Evolutionary conservation across 225 moss, liverwort and hornwort genomes (phyloP).

Genomic region (Bryoerythrophyllum caledonicum): DNA sequence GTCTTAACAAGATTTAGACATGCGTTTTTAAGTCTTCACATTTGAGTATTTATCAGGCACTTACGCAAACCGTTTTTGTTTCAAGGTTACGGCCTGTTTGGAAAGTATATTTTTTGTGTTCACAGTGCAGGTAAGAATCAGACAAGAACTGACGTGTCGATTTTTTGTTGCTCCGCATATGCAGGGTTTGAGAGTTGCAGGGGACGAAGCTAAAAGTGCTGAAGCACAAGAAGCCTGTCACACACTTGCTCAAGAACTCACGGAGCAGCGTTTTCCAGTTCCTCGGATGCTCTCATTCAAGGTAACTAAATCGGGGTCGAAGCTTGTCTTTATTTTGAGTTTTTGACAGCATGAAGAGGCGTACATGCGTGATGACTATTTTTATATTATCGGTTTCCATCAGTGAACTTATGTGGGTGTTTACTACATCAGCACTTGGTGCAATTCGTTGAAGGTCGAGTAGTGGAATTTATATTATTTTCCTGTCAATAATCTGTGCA

Average conservation of each 20-base stretch:
- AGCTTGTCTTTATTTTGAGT: not conserved
- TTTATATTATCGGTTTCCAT: not conserved
- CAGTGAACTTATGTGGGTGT: not conserved
- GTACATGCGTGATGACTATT: not conserved
- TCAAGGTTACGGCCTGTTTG: not conserved
- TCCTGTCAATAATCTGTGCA: conserved; percentile 22
- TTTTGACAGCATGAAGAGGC: not conserved
- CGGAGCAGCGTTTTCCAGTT: conserved; percentile 78
- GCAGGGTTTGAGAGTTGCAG: conserved; percentile 69
- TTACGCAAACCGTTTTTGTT: not conserved
- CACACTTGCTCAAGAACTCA: conserved; percentile 75
- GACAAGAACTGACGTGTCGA: not conserved
- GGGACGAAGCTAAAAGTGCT: conserved; percentile 56
- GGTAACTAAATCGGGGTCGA: conserved; percentile 24
- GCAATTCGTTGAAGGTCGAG: not conserved
- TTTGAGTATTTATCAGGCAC: not conserved
- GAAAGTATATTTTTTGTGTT: not conserved
- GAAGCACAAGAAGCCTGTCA: conserved; percentile 72
- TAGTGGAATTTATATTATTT: not conserved
- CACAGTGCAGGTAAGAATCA: not conserved
- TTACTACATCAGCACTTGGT: not conserved
- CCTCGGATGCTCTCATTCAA: conserved; percentile 73
- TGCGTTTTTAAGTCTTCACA: not conserved
- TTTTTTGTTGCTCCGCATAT: not conserved
- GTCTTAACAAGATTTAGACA: not conserved